Base-by-base conservation (phyloP, 352 stramenopile species). In the Pythium oligandrum region DNA sequence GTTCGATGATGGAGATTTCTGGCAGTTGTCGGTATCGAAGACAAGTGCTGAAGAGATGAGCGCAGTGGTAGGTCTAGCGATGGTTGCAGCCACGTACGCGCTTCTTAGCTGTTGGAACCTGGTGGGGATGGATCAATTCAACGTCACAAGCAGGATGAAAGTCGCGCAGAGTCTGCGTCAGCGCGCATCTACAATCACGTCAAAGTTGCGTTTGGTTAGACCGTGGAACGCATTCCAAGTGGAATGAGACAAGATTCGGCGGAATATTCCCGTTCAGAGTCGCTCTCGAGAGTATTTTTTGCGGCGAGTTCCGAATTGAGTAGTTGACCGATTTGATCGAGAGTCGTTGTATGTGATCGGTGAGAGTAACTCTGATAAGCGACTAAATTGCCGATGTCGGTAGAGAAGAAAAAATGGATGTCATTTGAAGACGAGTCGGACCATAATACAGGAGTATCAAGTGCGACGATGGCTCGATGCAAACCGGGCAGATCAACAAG, bases 1-100 rank as follows among this genome's bases (percentile, higher is more conserved):
- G 8, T 75, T 80, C 32, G 72, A 86, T 46, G 42, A 69, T 32
- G 72, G 70, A 0, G 63, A 70, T 4, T 86, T 83, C 48, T 86
- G 73, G 75, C 49, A 64, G 39, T 37, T 64, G 1, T 68, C 35
- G 59, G 76, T 40, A 55, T 58, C 38, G 61, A 62, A 6, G 44
- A 58, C 30, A 45, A 62, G 6, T 8, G 35, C 34, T 36, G 32
- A n/a, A 47, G 67, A 26, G 17, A 26, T n/a, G 7, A 48, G 11
- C 35, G 55, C 61, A 11, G 53, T 66, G n/a, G 9, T 62, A 1
- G 66, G 68, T 0, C 51, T 81, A 3, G 40, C 46, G 1, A 10
- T 67, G 8, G 53, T 71, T 12, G 44, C 36, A 4, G 8, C 10
- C 9, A 31, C 47, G 2, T 62, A 52, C 42, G 30, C 38, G 8